These are phyloP conservation scores for Eucalyptus grandis DNA, from an alignment of 345 rosid genomes.

Conservation along the genomic window DNA sequence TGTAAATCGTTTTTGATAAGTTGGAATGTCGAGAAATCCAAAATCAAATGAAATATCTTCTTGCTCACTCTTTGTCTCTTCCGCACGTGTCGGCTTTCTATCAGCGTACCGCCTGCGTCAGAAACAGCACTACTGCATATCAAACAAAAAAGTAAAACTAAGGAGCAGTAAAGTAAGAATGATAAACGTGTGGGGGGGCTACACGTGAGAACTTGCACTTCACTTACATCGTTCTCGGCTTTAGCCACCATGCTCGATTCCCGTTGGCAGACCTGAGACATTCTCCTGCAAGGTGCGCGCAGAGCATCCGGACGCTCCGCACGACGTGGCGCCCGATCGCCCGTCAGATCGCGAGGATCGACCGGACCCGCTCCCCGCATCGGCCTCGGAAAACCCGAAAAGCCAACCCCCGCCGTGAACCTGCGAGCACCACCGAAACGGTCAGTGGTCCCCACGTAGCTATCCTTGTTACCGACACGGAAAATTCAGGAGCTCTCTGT, in stretches of 20 bases:
- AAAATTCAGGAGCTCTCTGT: neutral
- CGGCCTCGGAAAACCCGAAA: neutral
- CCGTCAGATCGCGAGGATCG: neutral
- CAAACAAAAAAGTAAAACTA: neutral
- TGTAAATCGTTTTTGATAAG: neutral
- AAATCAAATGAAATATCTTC: neutral
- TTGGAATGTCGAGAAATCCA: neutral
- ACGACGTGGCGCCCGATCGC: neutral
- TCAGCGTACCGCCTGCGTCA: neutral
- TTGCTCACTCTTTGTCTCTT: neutral
- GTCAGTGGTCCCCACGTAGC: neutral
- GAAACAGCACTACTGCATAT: neutral
- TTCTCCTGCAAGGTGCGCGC: neutral
- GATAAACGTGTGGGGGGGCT: neutral
- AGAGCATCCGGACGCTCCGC: neutral
- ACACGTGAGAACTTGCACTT: neutral
- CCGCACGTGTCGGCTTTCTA: neutral
- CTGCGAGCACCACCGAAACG: neutral
- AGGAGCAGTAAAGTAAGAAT: neutral
- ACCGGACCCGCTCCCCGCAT: neutral
- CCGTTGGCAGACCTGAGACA: neutral
- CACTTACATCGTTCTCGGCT: neutral
- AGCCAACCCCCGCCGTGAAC: neutral
- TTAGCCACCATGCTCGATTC: neutral
- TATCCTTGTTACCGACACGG: neutral